Percentiles rank a stretch among this genome's conserved stretches.
Conservation (phyloP, 208 protist genomes). For the Trypanosoma vivax region DNA sequence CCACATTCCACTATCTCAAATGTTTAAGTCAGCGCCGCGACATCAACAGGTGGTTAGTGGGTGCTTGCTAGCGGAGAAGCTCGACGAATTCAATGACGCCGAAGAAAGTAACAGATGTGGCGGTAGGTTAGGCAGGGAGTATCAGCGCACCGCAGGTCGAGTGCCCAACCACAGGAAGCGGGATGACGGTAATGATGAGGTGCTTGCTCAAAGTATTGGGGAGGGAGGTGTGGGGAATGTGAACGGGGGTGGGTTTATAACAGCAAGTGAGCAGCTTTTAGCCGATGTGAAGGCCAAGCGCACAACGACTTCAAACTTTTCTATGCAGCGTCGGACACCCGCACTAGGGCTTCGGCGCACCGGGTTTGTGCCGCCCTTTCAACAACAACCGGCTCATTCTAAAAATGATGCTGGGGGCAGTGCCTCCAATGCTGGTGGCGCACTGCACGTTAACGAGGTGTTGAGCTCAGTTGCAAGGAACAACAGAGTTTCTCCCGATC, state of each 20-base stretch:
- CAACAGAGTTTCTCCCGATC: not conserved
- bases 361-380: constrained; percentile 54
- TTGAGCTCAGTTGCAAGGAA: constrained; percentile 17
- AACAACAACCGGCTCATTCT: constrained; percentile 18
- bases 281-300: constrained; percentile 36
- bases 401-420: constrained; percentile 7
- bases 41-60: too few species aligned
- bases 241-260: constrained; percentile 39
- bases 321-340: constrained; percentile 38
- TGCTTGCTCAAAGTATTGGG: not conserved
- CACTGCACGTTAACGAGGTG: constrained; percentile 19
- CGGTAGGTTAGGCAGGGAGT: too few species aligned
- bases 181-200: not conserved
- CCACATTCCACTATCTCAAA: too few species aligned
- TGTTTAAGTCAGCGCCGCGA: too few species aligned
- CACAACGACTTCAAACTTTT: constrained; percentile 27
- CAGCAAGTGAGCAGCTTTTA: constrained; percentile 47
- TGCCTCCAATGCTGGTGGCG: not conserved
- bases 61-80: too few species aligned
- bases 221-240: not conserved
- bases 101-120: too few species aligned
- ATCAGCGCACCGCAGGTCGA: too few species aligned
- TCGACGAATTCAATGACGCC: too few species aligned
- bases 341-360: constrained; percentile 55
- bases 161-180: too few species aligned